Conservation (phyloP, 75 land plant species). For the Cupressus sempervirens region DNA sequence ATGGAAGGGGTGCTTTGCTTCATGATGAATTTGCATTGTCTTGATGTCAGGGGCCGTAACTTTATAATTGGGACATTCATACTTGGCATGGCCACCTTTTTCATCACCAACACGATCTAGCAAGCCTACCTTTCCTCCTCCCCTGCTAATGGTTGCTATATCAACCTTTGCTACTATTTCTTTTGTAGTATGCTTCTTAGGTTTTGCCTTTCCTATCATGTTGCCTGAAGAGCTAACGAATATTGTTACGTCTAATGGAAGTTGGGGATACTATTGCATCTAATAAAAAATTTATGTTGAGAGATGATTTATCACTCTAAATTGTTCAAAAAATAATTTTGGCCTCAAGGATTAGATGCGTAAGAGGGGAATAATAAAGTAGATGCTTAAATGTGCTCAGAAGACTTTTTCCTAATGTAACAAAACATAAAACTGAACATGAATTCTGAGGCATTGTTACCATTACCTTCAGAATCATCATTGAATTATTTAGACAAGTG, state of each 20-base stretch:
- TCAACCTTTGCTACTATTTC: conserved; percentile 82
- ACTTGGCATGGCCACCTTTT: conserved; percentile 95
- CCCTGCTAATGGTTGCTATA: conserved; percentile 85
- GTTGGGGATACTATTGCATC: too few relatives aligned
- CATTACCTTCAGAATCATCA: background rate
- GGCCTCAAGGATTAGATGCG: background rate
- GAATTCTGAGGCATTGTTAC: background rate
- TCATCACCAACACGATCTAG: conserved; percentile 63
- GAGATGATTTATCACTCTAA: too few relatives aligned
- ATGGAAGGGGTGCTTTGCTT: conserved; percentile 76
- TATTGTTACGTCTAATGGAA: too few relatives aligned
- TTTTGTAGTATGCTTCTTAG: conserved; percentile 99
- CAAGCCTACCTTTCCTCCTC: conserved; percentile 84
- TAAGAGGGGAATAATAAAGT: background rate
- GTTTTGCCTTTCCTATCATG: conserved; percentile 98
- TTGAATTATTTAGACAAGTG: background rate
- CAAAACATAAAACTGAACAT: background rate
- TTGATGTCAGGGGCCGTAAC: conserved; percentile 80
- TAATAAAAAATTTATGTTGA: too few relatives aligned
- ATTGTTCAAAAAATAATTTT: background rate
- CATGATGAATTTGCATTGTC: conserved; percentile 92
- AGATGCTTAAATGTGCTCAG: background rate
- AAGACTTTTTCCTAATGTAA: background rate
- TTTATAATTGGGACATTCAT: conserved; percentile 87
- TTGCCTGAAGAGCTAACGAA: too few relatives aligned